These are phyloP conservation scores for Boletus eberwhitei DNA, from an alignment of 768 basidiomycete genomes.

Conservation along the genomic window DNA sequence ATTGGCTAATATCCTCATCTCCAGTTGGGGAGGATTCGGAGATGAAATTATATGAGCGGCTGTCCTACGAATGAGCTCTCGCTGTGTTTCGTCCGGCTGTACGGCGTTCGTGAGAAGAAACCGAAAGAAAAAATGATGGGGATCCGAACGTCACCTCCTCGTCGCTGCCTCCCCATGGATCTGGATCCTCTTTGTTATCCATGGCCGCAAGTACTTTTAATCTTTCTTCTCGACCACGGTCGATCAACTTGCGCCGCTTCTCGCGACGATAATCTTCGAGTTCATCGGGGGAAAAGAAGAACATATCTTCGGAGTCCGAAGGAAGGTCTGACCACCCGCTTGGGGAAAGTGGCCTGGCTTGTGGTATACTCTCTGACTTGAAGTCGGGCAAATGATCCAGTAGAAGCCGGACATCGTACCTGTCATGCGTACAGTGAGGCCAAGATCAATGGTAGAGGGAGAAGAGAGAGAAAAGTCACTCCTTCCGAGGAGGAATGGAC, in stretches of 20 bases:
- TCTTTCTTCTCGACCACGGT: constrained; percentile 61
- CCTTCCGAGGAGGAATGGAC: background rate
- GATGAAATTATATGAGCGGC: constrained; percentile 65
- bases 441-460: constrained; percentile 6
- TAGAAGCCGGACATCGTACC: constrained; percentile 79
- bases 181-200: constrained; percentile 41
- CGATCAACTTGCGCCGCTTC: constrained; percentile 63
- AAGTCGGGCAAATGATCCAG: constrained; percentile 47
- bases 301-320: constrained; percentile 82
- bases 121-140: background rate
- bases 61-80: constrained; percentile 70
- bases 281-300: constrained; percentile 71
- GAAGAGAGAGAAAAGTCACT: constrained; percentile 19
- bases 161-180: constrained; percentile 65
- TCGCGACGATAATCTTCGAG: constrained; percentile 61
- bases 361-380: background rate
- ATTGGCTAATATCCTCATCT: constrained; percentile 87
- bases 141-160: constrained; percentile 52
- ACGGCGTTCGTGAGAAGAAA: constrained; percentile 8
- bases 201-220: constrained; percentile 51
- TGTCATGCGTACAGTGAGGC: constrained; percentile 34
- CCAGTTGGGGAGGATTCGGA: constrained; percentile 76
- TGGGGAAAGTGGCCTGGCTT: constrained; percentile 38
- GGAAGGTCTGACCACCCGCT: constrained; percentile 82
- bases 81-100: constrained; percentile 59